Conservation (phyloP, 139 green algal species). For the Astrephomene gubernaculifera region DNA sequence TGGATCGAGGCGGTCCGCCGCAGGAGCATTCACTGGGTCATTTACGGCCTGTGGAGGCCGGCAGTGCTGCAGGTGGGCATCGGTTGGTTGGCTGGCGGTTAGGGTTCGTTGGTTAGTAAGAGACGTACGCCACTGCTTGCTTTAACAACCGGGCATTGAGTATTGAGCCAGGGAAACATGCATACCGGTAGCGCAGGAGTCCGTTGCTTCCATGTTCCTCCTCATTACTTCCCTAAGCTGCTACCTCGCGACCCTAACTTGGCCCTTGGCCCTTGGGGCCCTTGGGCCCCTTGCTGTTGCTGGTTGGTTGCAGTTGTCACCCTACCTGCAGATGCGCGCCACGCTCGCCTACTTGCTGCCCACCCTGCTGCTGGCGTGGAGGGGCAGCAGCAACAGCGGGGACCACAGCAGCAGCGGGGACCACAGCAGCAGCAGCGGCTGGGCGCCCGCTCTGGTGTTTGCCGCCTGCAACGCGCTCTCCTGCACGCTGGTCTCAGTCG, state of each 20-base stretch:
- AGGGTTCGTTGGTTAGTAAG: background rate
- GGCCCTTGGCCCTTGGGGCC: no score
- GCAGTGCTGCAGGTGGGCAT: background rate
- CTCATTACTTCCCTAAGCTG: no score
- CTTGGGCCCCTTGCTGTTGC: no score
- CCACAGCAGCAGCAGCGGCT: background rate
- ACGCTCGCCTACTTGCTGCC: background rate
- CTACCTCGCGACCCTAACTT: no score
- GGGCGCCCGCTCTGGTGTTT: background rate
- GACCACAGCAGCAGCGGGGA: no score
- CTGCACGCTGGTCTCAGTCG: background rate
- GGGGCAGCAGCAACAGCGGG: no score
- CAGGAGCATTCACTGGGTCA: background rate
- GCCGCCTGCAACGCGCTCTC: background rate
- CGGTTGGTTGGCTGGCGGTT: background rate
- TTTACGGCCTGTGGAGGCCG: background rate
- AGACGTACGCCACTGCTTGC: background rate
- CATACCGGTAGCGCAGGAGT: background rate
- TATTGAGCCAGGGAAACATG: background rate
- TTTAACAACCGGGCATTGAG: background rate
- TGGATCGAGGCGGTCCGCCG: background rate
- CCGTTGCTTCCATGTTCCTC: background rate
- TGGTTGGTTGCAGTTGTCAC: background rate
- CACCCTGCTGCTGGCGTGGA: background rate
- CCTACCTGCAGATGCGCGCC: background rate